phyloP scores from a whole-genome alignment of 129 eudicot species.

The Gnaphalium uliginosum region DNA sequence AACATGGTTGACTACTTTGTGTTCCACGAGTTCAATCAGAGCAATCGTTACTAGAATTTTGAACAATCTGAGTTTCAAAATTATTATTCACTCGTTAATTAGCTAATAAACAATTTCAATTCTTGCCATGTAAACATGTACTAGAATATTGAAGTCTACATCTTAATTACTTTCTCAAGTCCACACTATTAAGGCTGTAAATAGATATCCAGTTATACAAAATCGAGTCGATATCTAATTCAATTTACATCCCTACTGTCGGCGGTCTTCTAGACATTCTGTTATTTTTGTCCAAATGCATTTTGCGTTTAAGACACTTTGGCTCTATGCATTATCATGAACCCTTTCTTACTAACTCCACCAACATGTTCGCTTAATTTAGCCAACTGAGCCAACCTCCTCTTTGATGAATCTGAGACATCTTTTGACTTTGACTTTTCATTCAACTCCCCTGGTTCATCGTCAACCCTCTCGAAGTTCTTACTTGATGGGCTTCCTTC shows the following conservation, averaged over 20 bases:
- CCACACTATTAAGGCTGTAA: background rate
- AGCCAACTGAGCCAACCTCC: conserved; percentile 78
- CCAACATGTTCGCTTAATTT: conserved; percentile 72
- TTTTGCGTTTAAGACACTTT: conserved; percentile 50
- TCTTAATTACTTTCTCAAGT: background rate
- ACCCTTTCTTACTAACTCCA: conserved; percentile 67
- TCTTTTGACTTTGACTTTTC: conserved; percentile 36
- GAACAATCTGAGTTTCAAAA: background rate
- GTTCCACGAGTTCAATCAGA: background rate
- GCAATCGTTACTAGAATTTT: background rate
- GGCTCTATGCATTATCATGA: conserved; percentile 84
- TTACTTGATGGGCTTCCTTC: conserved; percentile 55
- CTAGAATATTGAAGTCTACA: conserved; percentile 4
- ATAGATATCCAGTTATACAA: conserved; percentile 20
- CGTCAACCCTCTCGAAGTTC: conserved; percentile 34
- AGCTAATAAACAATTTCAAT: conserved; percentile 12
- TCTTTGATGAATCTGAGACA: conserved; percentile 58
- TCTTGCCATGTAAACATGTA: background rate
- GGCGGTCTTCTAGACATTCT: conserved; percentile 7
- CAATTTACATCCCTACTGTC: conserved; percentile 14
- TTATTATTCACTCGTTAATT: background rate
- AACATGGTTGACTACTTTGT: conserved; percentile 3
- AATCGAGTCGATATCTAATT: conserved; percentile 13
- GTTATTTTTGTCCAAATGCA: background rate
- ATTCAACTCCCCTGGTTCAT: conserved; percentile 38